Evolutionary conservation across 139 green algal genomes (phyloP), one percentile per base, ranked within the genome.

Genomic region (Ettlia oleoabundans): DNA sequence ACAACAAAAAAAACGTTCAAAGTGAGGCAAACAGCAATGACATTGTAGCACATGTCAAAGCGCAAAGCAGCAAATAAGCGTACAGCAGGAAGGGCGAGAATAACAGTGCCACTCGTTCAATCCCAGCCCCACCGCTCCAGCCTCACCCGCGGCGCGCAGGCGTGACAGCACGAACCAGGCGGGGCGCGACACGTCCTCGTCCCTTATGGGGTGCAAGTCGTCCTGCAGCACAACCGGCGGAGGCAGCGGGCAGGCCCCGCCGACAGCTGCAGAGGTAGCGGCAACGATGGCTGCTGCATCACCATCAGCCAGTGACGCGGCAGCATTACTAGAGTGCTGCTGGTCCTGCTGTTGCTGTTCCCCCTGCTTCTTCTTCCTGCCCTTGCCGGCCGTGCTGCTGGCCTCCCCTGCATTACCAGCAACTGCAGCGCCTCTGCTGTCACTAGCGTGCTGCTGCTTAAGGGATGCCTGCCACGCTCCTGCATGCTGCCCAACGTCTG

Each of bases 131-230:
- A n/a, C n/a, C n/a, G n/a, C n/a, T n/a, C n/a, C n/a, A 35, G 9
- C 2, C 72, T 3, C 72, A 86, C 82, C 82, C 41, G 64, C 82
- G 15, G 40, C 52, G 10, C 85, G 41, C 33, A 90, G 58, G 15
- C 79, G 61, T 33, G 82, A 35, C 70, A 90, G 67, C 40, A 87
- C 84, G 26, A 37, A 74, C 86, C 84, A 89, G 28, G 75, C 84
- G 35, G 62, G 9, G 3, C 70, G 37, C 1, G 71, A 43, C 30
- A 90, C 72, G 62, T 58, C 51, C 0, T 38, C 40, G 7, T 84
- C 75, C 6, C 84, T 21, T 22, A 90, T 84, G 41, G 51, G 47
- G 82, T 90, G 86, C 1, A 37, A 30, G 30, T 74, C 75, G 68
- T 90, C 86, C 37, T 90, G 78, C 53, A 88, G 52, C 1, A 86